These are phyloP conservation scores for Fusarium fujikuroi DNA, from an alignment of 2,329 filamentous ascomycete genomes.

Conservation along the genomic window DNA sequence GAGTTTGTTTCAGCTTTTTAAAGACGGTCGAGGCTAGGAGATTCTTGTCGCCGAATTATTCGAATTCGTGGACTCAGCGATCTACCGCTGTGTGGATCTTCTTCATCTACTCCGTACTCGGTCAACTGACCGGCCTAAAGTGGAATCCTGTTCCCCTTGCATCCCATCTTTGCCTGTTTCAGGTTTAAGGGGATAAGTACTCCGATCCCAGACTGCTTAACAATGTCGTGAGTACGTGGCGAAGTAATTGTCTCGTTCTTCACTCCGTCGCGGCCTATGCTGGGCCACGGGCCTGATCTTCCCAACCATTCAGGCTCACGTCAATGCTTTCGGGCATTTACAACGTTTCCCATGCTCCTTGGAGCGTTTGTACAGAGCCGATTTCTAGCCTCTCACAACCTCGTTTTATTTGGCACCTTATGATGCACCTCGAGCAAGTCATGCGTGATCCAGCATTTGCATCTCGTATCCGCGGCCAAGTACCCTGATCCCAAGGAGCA, in stretches of 20 bases:
- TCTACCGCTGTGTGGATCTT: neutral
- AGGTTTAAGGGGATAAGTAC: neutral
- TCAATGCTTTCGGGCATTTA: neutral
- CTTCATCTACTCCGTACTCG: neutral
- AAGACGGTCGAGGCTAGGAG: neutral
- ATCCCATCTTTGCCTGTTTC: neutral
- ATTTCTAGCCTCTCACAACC: neutral
- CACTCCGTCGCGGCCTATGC: neutral
- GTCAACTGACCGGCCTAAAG: too few relatives aligned
- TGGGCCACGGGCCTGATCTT: neutral
- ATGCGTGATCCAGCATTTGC: neutral
- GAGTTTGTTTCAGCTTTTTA: neutral
- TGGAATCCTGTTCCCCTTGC: neutral
- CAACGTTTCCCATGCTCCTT: neutral
- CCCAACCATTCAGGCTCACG: neutral
- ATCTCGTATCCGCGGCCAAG: neutral
- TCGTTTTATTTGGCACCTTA: neutral
- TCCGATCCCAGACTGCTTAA: neutral
- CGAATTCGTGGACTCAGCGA: neutral
- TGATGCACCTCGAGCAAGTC: neutral
- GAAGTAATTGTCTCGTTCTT: neutral
- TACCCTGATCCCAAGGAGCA: neutral
- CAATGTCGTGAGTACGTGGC: neutral
- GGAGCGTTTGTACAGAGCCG: neutral
- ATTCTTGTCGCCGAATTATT: neutral